phyloP scores from a whole-genome alignment of 352 stramenopile species.

The Phytophthora sansomeana region DNA sequence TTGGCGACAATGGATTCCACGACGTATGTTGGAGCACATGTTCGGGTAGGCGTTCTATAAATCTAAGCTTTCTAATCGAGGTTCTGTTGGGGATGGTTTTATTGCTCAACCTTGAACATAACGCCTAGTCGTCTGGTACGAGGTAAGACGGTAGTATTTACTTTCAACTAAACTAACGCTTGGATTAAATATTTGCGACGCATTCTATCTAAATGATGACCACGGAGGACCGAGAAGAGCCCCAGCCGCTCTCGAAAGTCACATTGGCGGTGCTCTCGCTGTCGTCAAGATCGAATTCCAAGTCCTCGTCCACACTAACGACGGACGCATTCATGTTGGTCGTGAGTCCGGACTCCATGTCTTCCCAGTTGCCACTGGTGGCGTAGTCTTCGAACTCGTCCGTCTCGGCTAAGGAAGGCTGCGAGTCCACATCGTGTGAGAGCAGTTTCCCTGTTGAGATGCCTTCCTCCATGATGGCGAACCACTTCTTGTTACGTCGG shows the following conservation, averaged over 20 bases:
- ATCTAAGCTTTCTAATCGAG: no score
- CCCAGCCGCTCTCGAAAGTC: constrained; percentile 29
- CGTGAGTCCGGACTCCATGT: constrained; percentile 28
- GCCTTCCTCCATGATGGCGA: constrained; percentile 50
- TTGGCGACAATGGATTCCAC: no score
- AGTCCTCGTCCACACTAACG: constrained; percentile 34
- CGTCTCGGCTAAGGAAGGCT: constrained; percentile 34
- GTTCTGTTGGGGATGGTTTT: no score
- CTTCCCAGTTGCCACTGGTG: constrained; percentile 37
- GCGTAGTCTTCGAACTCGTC: constrained; percentile 45
- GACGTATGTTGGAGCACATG: no score
- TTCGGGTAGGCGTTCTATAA: no score
- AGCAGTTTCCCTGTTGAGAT: constrained; percentile 48
- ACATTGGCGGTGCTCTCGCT: constrained; percentile 15
- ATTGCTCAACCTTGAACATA: no score
- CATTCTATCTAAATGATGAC: constrained; percentile 39
- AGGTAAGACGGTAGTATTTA: no score
- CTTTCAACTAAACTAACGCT: not conserved
- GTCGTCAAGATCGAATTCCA: constrained; percentile 23
- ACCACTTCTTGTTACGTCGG: constrained; percentile 58
- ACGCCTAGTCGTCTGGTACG: no score
- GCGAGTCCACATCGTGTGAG: constrained; percentile 31
- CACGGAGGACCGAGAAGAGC: constrained; percentile 23
- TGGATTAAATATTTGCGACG: constrained; percentile 16
- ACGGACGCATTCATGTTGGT: constrained; percentile 18